These are phyloP conservation scores for Tubosaeta sp. DNA, from an alignment of 768 basidiomycete species.

Conservation along the genomic window DNA sequence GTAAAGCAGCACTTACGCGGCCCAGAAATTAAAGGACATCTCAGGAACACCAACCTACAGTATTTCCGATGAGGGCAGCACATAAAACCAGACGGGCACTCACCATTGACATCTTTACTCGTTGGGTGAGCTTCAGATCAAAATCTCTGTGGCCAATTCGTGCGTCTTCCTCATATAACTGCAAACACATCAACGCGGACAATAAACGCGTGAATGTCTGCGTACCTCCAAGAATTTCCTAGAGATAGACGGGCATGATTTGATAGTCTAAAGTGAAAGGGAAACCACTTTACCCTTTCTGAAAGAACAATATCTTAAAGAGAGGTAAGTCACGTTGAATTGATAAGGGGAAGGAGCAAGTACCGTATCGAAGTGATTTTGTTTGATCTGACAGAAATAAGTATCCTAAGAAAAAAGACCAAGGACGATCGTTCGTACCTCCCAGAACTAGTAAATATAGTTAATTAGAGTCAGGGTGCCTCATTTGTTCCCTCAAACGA, in stretches of 20 bases:
- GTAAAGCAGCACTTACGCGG: constrained; percentile 53
- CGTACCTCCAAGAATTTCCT: constrained; percentile 79
- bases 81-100: constrained; percentile 7
- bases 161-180: constrained; percentile 95
- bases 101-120: constrained; percentile 99
- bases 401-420: constrained; percentile 2
- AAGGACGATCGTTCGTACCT: constrained; percentile 39
- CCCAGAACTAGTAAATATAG: constrained; percentile 56
- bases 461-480: not conserved
- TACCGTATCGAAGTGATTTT: constrained; percentile 94
- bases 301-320: constrained; percentile 84
- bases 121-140: constrained; percentile 84
- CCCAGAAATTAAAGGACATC: constrained; percentile 89
- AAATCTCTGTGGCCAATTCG: constrained; percentile 90
- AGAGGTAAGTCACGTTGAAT: constrained; percentile 15
- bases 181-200: not conserved
- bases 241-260: constrained; percentile 17
- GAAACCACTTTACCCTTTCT: constrained; percentile 71
- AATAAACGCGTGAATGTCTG: not conserved
- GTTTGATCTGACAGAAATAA: constrained; percentile 77
- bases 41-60: constrained; percentile 91
- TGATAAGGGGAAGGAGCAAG: constrained; percentile 1
- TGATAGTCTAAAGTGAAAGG: not conserved
- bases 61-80: not conserved
- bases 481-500: not conserved